A percentile compares a stretch with the other conserved stretches of the same genome.
Conservation (phyloP, 164 flowering plant species). For the Annona squamosa region DNA sequence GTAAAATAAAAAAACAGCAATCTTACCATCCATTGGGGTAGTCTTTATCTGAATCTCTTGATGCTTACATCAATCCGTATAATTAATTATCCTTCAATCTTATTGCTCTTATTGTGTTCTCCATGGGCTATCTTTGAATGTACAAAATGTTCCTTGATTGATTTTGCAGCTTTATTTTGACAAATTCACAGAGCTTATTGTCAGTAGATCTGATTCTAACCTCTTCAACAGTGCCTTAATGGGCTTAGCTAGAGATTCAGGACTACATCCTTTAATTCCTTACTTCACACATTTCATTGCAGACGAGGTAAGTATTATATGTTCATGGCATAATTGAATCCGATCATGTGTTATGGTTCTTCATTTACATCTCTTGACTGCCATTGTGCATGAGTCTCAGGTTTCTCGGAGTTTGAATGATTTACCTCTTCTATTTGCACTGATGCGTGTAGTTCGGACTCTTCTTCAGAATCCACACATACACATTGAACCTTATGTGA, state of each 20-base stretch:
- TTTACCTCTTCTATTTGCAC: constrained; percentile 57
- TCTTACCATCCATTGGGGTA: too few species aligned
- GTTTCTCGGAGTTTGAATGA: constrained; percentile 65
- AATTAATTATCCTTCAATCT: too few species aligned
- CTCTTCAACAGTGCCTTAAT: constrained; percentile 73
- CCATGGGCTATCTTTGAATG: too few species aligned
- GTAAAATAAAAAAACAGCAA: too few species aligned
- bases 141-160: background rate
- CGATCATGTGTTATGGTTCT: background rate
- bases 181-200: constrained; percentile 74
- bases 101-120: too few species aligned
- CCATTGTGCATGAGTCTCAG: constrained; percentile 26
- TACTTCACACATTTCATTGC: constrained; percentile 80
- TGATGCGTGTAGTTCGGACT: constrained; percentile 86
- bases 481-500: constrained; percentile 96
- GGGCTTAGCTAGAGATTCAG: constrained; percentile 89
- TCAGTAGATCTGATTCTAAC: constrained; percentile 49
- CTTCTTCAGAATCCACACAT: constrained; percentile 91
- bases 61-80: too few species aligned
- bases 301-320: constrained; percentile 64
- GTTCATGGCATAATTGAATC: background rate
- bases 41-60: too few species aligned
- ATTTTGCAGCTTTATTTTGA: constrained; percentile 89
- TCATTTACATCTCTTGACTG: background rate
- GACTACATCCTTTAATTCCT: constrained; percentile 95